Base-by-base conservation (phyloP, 2,329 filamentous ascomycete genomes). In the Fragosphaeria purpurea region DNA sequence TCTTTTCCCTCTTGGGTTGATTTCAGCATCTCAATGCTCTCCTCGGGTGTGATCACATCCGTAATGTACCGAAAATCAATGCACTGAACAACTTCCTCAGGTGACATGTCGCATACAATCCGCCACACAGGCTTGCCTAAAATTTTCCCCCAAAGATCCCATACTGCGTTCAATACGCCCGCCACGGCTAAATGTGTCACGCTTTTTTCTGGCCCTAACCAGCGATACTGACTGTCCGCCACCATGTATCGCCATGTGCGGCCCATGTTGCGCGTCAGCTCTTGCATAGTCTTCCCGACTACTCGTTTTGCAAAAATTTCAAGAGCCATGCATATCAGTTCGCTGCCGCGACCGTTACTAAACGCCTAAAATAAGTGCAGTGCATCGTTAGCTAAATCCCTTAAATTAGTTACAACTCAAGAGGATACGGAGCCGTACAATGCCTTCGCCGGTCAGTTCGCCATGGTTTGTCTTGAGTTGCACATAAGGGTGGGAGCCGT, bases 11-110 rank as follows among this genome's bases (percentile, higher is more conserved):
- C 59, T 66, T 87, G 81, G 32, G 76, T 69, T 61, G 79, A 77
- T 59, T 76, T 78, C 42, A 95, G 72, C 63, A 95, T 73, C 31
- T 73, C 73, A 39, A 95, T 65, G 0, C 88, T 88, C 66, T 95
- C 89, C 43, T 88, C 84, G 0, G 86, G 86, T 0, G 88, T 95
- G 57, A 95, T 75, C n/a, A 87, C 88, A 68, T 95, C 89, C 30
- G 86, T 91, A 67, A 95, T 93, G 69, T 95, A 95, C 47, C 89
- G 77, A 73, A 95, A 95, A 69, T 95, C 89, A 63, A 95, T 89
- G 69, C 88, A 90, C 52, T 75, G 69, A 46, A 95, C 88, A 48
- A 93, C 81, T 70, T 95, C 83, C 68, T 91, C 85, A 1, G 88
- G 88, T 4, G 76, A 83, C 86, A 95, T 93, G 58, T 95, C 89